Evolutionary conservation across 768 basidiomycete species (phyloP), one percentile per base, ranked within the genome.

Genomic region (Podaxis sp.): DNA sequence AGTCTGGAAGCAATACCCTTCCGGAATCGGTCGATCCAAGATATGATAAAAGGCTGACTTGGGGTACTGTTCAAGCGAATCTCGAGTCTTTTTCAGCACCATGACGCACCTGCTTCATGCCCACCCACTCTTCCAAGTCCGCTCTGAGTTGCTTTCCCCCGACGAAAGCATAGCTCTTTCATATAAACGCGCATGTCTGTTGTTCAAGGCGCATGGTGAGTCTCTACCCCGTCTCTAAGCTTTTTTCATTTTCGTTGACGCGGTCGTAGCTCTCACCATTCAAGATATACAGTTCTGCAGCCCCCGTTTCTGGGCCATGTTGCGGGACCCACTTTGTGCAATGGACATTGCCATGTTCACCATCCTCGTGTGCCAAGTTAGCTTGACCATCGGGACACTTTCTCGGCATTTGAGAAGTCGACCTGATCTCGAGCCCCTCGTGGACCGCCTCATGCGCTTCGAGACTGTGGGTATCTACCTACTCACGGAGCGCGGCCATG

Each of bases 401-500:
- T 77, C 82, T 25, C 76, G 78, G 18, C 79, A 83, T 70, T 68
- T 83, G 36, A 72, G 72, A 53, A 72, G 64, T 38, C 77, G 82
- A 9, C 82, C 81, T 4, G 83, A 85, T 64, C 70, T 85, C 23
- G 72, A 71, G 47, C 77, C 79, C 4, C 71, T 84, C 4, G 75
- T 85, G 5, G 72, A 83, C 50, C 70, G 76, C 36, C 70, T 85
- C n/a, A 69, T 85, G 42, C 74, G 77, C 21, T 81, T 84, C 44
- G 82, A 85, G 21, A 79, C 78, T 13, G 77, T 82, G 51, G 83
- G 83, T 1, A 73, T 83, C 42, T 84, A 79, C 63, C 76, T 83
- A 50, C 70, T 84, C 46, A 78, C 80, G 0, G 84, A 85, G 71
- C 77, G 81, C 7, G 84, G 82, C 1, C 85, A 86, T 61, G 85